A percentile compares a stretch with the other conserved stretches of the same genome.
Conservation (phyloP, 2,329 filamentous ascomycete species). For the Cercospora janseana region DNA sequence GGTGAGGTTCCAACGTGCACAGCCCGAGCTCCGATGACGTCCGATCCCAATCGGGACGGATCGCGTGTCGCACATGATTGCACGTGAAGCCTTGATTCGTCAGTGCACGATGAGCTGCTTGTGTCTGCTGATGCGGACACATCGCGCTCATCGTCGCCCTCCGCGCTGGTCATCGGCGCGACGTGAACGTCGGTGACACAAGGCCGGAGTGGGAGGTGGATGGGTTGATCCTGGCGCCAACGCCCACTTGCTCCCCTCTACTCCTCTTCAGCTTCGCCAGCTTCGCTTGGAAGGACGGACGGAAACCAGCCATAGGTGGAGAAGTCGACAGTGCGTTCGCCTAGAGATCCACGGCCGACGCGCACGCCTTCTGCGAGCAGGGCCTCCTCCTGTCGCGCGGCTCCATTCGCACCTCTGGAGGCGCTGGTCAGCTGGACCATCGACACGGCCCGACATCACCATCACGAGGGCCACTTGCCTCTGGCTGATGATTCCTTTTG, state of each 20-base stretch:
- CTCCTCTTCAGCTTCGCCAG: conserved; percentile 26
- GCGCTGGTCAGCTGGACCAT: conserved; percentile 16
- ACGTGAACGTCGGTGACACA: conserved; percentile 6
- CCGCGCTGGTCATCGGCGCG: neutral
- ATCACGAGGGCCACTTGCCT: conserved; percentile 54
- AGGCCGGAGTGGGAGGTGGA: neutral
- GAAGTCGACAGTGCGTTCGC: conserved; percentile 50
- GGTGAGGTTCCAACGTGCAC: conserved; percentile 12
- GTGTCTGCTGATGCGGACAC: conserved; percentile 16
- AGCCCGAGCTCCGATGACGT: conserved; percentile 13
- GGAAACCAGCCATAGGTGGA: conserved; percentile 51
- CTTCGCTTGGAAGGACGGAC: conserved; percentile 35
- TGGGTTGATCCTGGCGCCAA: conserved; percentile 7
- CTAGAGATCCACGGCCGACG: conserved; percentile 47
- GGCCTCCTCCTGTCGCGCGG: conserved; percentile 48
- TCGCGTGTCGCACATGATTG: conserved; percentile 9
- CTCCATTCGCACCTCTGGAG: conserved; percentile 43
- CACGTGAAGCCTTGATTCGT: conserved; percentile 23
- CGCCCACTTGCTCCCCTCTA: conserved; percentile 1
- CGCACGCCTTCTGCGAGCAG: conserved; percentile 50
- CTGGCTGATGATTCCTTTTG: conserved; percentile 81
- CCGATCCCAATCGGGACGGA: conserved; percentile 16
- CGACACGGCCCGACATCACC: neutral
- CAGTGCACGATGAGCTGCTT: conserved; percentile 2
- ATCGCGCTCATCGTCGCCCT: neutral